Base-by-base conservation (phyloP, 1,139 yeast species). In the Suhomyces yuchorum region DNA sequence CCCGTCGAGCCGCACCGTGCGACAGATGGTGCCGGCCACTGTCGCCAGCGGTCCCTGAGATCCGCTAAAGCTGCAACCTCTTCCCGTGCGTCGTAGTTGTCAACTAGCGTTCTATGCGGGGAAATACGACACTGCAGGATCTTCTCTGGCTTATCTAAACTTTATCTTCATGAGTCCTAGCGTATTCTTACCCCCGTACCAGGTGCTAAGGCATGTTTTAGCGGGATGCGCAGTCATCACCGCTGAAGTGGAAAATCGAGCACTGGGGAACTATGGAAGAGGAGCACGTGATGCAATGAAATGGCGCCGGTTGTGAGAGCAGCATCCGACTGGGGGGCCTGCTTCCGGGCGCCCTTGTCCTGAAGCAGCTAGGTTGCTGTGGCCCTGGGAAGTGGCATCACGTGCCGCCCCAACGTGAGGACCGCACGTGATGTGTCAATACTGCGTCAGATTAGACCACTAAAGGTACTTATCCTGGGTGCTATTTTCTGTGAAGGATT, bases 41-140 rank as follows among this genome's bases (percentile, higher is more conserved):
- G n/a, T n/a, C n/a, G n/a, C n/a, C n/a, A n/a, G n/a, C n/a, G n/a
- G n/a, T n/a, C n/a, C n/a, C n/a, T n/a, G n/a, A n/a, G n/a, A n/a
- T n/a, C 30, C 30, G n/a, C 11, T 26, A 20, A 33, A 23, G 18
- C 26, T 35, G 22, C 26, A 35, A 12, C 30, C n/a, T 22, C 9
- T 26, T 7, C 11, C 14, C n/a, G 34, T 30, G 39, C 39, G 39
- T 23, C 38, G 39, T 23, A 37, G 28, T 37, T 14, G 15, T 6
- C 22, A 17, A 12, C 28, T 22, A 8, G 11, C 30, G 34, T 43
- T 43, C 46, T 14, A 30, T 44, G 47, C 47, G 44, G 40, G 37
- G 37, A 43, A 32, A 24, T 34, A 34, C 40, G 37, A 35, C 40
- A 32, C 32, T 14, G 37, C 42, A 44, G 36, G 47, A 44, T 44